These are phyloP conservation scores for Apocynum venetum DNA, from an alignment of 257 asterid species.

Conservation along the genomic window DNA sequence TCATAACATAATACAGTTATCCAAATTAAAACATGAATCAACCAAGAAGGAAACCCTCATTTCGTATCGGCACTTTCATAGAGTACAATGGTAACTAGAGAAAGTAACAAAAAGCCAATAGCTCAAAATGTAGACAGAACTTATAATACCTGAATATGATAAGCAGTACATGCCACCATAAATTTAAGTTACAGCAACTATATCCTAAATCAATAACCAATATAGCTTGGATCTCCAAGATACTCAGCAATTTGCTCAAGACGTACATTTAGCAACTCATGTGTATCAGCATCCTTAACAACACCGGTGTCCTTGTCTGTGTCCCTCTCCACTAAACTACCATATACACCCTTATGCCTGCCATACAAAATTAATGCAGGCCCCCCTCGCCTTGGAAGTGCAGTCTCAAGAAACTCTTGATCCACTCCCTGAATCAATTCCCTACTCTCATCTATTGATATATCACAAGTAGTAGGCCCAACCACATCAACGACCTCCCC, in stretches of 20 bases:
- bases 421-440: conserved; percentile 77
- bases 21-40: neutral
- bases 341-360: conserved; percentile 74
- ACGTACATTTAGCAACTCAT: conserved; percentile 54
- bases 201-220: conserved; percentile 47
- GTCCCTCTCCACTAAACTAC: conserved; percentile 69
- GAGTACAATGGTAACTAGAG: neutral
- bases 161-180: neutral
- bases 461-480: conserved; percentile 64
- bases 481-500: conserved; percentile 78
- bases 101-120: neutral
- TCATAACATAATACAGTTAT: neutral
- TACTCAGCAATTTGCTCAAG: conserved; percentile 94
- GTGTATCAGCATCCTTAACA: conserved; percentile 70
- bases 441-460: conserved; percentile 58
- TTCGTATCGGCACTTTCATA: too few species aligned
- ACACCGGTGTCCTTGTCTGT: conserved; percentile 61
- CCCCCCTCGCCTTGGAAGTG: conserved; percentile 77
- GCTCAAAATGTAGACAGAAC: neutral
- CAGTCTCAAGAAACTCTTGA: conserved; percentile 72
- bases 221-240: conserved; percentile 75
- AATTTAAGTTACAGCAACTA: neutral
- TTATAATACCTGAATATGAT: neutral
- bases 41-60: neutral
- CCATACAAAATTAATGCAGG: conserved; percentile 68